Evolutionary conservation across 108 stramenopile species (phyloP).

Genomic region (Nitzschia putrida): DNA sequence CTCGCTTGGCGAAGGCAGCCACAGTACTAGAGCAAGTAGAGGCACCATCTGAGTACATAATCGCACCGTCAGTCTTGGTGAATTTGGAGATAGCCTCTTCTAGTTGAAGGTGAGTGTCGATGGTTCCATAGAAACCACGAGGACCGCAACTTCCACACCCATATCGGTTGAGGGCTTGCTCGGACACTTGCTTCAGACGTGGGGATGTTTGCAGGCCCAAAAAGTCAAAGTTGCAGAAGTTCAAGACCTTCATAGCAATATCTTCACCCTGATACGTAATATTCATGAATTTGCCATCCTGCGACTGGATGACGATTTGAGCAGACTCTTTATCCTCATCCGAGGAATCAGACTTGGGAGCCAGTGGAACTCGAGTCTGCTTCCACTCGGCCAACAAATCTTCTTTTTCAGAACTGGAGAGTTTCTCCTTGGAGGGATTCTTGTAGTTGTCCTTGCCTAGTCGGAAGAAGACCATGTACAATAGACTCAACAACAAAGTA

Average conservation of each 20-base stretch:
- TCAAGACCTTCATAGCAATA: slow-evolving; percentile 57
- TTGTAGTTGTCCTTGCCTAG: slow-evolving; percentile 50
- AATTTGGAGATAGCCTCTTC: slow-evolving; percentile 86
- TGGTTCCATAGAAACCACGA: slow-evolving; percentile 99
- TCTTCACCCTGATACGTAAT: slow-evolving; percentile 4
- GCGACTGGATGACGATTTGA: slow-evolving; percentile 37
- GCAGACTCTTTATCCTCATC: slow-evolving; percentile 5
- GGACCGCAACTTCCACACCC: slow-evolving; percentile 98
- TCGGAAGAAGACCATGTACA: slow-evolving; percentile 76
- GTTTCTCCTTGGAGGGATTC: slow-evolving; percentile 48
- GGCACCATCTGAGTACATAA: slow-evolving; percentile 97
- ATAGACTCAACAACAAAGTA: slow-evolving; percentile 77
- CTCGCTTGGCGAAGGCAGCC: slow-evolving; percentile 97
- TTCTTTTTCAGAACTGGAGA: slow-evolving; percentile 63
- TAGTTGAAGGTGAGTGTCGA: slow-evolving; percentile 89
- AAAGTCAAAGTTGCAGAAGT: slow-evolving; percentile 87
- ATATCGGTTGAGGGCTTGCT: slow-evolving; percentile 72
- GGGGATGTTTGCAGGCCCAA: slow-evolving; percentile 58
- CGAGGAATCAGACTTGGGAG: slow-evolving; percentile 24
- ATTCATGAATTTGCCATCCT: slow-evolving; percentile 31
- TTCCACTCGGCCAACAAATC: slow-evolving; percentile 93
- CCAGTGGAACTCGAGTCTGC: slow-evolving; percentile 74
- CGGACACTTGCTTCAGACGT: slow-evolving; percentile 60
- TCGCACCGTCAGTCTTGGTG: slow-evolving; percentile 85
- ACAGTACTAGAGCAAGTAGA: slow-evolving; percentile 82